phyloP scores from a whole-genome alignment of 371 early-diverging fungal species.

The Mucor sp. region DNA sequence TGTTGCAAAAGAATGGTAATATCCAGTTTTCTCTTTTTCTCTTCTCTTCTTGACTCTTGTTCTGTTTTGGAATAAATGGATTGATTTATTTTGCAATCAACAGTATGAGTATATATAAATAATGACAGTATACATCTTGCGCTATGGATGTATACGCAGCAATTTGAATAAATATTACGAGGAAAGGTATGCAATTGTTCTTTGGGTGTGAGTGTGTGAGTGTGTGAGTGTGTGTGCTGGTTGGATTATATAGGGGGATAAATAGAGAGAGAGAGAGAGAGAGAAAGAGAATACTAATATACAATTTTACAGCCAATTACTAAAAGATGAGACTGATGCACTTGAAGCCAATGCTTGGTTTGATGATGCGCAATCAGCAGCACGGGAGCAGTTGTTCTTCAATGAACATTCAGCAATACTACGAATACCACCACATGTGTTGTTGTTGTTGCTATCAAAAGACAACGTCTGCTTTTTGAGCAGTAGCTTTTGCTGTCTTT shows the following conservation, averaged over 20 bases:
- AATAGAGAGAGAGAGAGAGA: background rate
- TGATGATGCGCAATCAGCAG: slow-evolving; percentile 22
- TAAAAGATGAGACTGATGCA: slow-evolving; percentile 12
- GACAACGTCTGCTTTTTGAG: background rate
- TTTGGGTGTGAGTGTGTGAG: background rate
- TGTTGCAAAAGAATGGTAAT: background rate
- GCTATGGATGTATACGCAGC: background rate
- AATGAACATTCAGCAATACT: slow-evolving; percentile 26
- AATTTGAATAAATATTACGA: background rate
- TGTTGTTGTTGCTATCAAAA: background rate
- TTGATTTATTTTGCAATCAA: background rate
- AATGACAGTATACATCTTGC: background rate
- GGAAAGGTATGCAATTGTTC: background rate
- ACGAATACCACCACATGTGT: background rate
- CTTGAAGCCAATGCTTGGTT: slow-evolving; percentile 42
- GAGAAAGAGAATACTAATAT: background rate
- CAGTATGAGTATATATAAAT: background rate
- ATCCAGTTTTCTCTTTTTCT: background rate
- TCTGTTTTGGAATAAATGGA: background rate
- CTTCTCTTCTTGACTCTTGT: background rate
- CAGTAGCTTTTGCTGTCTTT: background rate
- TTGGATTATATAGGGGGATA: background rate
- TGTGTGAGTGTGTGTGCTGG: background rate
- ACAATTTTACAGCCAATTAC: slow-evolving; percentile 20
- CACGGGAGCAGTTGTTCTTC: slow-evolving; percentile 21